Base-by-base conservation (phyloP, 257 asterid species). In the Striga asiatica region DNA sequence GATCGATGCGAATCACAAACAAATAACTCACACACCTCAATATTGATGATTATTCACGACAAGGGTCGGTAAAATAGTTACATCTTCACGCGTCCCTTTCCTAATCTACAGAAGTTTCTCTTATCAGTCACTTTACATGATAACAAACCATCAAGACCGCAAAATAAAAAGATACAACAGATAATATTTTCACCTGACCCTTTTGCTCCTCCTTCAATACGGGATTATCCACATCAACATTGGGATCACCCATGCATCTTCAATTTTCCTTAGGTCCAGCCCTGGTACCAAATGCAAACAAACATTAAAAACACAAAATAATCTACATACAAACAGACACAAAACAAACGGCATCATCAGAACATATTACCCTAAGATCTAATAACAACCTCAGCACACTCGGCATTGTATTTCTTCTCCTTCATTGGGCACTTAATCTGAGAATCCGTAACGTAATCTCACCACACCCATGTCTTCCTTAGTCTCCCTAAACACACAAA, bases 81-180 rank as follows among this genome's bases (percentile, higher is more conserved):
- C 95, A 50, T 88, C 97, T 64, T 95, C 95, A 28, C 95, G 82
- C 47, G 93, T 23, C 57, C 95, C 95, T 80, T 88, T 88, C 64
- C 97, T 95, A 70, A 88, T 60, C 97, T 84, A 67, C 66, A 66
- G 12, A 63, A 28, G 35, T 23, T 21, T 61, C 41, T 6, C 60
- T 58, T 38, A 11, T 66, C 55, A 66, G 63, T 16, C 20, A 49
- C 47, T 23, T 60, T 38, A 52, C 25, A 58, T 52, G 20, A 67
- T n/a, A 52, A 37, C 8, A 3, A 50, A 38, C 61, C 47, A 14
- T 65, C 10, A 7, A n/a, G n/a, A n/a, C 8, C 12, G 31, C 17
- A 24, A 3, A 48, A 47, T 16, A 6, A 50, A 39, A 8, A 8
- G n/a, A 18, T 24, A 52, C 11, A 17, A 12, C 1, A 50, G 5